phyloP scores from a whole-genome alignment of 1,284 basidiomycete genomes.

The Moesziomyces globuligerus region DNA sequence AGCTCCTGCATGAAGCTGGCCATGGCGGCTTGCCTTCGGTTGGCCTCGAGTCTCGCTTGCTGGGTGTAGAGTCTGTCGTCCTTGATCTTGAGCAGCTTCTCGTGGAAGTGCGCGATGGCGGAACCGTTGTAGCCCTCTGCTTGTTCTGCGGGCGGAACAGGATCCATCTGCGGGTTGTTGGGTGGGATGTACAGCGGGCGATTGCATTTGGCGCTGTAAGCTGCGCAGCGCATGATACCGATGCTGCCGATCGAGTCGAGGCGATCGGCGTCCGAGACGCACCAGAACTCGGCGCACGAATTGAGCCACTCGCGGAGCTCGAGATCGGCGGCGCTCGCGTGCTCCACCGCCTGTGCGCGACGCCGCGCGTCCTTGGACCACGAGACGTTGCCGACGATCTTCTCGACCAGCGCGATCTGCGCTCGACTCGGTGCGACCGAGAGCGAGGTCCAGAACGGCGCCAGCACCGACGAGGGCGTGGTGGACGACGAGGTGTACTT shows the following conservation, averaged over 20 bases:
- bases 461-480: conserved; percentile 9
- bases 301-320: conserved; percentile 74
- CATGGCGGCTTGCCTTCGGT: conserved; percentile 75
- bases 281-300: conserved; percentile 82
- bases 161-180: conserved; percentile 32
- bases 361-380: conserved; percentile 81
- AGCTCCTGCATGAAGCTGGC: conserved; percentile 49
- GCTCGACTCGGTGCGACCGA: background rate
- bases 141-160: conserved; percentile 47
- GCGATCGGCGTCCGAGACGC: conserved; percentile 91
- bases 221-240: conserved; percentile 85
- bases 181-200: conserved; percentile 74
- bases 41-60: conserved; percentile 76
- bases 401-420: conserved; percentile 61
- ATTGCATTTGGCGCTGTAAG: conserved; percentile 78
- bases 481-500: conserved; percentile 73
- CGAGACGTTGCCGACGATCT: conserved; percentile 82
- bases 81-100: conserved; percentile 71
- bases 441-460: conserved; percentile 19
- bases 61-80: conserved; percentile 70
- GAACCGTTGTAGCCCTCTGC: conserved; percentile 69
- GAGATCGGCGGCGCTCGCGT: conserved; percentile 10
- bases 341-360: background rate
- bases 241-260: conserved; percentile 91
- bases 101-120: conserved; percentile 85